Conservation (phyloP, 164 flowering plant genomes). For the Macadamia integrifolia region DNA sequence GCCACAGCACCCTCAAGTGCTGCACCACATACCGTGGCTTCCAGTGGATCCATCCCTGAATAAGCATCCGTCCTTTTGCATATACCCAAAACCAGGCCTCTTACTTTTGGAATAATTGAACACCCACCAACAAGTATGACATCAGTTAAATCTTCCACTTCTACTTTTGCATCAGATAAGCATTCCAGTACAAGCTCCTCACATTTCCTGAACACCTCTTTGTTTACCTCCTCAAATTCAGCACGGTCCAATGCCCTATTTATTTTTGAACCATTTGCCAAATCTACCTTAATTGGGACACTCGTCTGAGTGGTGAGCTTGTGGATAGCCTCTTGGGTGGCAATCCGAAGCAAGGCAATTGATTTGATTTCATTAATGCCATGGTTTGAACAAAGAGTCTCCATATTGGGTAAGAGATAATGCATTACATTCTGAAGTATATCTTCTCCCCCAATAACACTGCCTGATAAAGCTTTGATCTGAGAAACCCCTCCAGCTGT, state of each 20-base stretch:
- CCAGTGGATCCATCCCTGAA: constrained; percentile 54
- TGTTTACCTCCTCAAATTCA: constrained; percentile 69
- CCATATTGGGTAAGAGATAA: constrained; percentile 52
- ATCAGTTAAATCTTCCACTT: constrained; percentile 50
- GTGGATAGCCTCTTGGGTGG: constrained; percentile 82
- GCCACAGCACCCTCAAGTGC: constrained; percentile 95
- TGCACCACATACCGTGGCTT: constrained; percentile 85
- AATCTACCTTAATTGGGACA: constrained; percentile 54
- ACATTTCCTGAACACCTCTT: constrained; percentile 55
- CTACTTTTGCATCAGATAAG: constrained; percentile 63
- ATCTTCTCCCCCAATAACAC: constrained; percentile 82
- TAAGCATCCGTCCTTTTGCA: constrained; percentile 48
- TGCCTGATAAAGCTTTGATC: constrained; percentile 69
- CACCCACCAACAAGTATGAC: constrained; percentile 91
- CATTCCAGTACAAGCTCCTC: constrained; percentile 51
- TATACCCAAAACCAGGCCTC: constrained; percentile 36
- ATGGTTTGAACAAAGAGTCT: constrained; percentile 36
- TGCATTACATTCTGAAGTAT: constrained; percentile 70
- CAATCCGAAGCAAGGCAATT: constrained; percentile 65
- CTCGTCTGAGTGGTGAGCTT: constrained; percentile 46
- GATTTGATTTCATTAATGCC: constrained; percentile 54
- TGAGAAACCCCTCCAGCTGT: constrained; percentile 97
- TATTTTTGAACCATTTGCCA: constrained; percentile 55
- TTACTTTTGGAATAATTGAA: constrained; percentile 69
- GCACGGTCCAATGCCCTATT: constrained; percentile 32